Evolutionary conservation across 257 asterid species (phyloP), one percentile per base, ranked within the genome.

Genomic region (Linderniella brevidens): DNA sequence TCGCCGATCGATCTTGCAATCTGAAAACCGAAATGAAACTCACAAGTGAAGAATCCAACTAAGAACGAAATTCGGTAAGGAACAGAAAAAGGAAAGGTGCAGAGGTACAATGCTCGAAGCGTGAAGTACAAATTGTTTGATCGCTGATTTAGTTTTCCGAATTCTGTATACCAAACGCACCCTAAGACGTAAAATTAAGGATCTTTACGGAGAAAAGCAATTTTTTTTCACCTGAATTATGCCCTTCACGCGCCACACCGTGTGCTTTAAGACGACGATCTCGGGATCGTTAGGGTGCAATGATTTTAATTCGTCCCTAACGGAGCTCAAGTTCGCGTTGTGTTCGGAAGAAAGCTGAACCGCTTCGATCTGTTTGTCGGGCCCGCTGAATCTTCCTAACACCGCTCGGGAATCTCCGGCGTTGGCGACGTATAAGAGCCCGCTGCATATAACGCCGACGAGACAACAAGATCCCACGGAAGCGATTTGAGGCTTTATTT

Each of bases 171-270:
- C n/a, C n/a, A n/a, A n/a, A n/a, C n/a, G n/a, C n/a, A n/a, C n/a
- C n/a, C n/a, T n/a, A n/a, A n/a, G n/a, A n/a, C n/a, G n/a, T n/a
- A n/a, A 13, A 6, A 9, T 13, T 0, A 41, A 41, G 9, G 17
- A 41, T 41, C 8, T 8, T 11, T 46, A 4, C 14, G 13, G 44
- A 44, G 35, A 35, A 25, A 25, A 25, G 32, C 32, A 25, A 3
- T 25, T 4, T 19, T 52, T 25, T 4, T 19, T 52, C 66, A 83
- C 94, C 94, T 83, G 94, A 58, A 83, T 83, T 45, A 83, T 53
- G 43, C 94, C 94, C 86, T 79, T 83, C 51, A 83, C 94, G 13
- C 93, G 88, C 94, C 94, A 83, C 57, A 77, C 93, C 9, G 53
- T 68, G 72, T 83, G 93, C 70, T 79, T 83, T 54, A 79, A 46